A percentile compares a stretch with the other conserved stretches of the same genome.
Evolutionary conservation across 192 early-diverging fungal species (phyloP).

Genomic region (Chytriomyces sp.): DNA sequence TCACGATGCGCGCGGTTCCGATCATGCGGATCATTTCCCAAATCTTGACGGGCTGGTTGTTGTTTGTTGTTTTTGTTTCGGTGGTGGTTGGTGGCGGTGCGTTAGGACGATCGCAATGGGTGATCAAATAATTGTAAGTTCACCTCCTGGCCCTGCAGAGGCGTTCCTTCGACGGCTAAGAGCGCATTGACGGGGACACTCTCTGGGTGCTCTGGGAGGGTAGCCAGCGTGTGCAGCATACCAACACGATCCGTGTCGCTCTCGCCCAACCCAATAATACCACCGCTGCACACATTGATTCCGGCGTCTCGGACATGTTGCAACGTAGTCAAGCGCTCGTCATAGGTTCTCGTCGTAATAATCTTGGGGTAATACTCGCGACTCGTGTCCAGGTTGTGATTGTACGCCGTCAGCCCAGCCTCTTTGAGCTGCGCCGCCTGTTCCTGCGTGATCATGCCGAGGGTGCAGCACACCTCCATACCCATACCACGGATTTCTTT

Average conservation of each 20-base stretch:
- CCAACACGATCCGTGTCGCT: conserved; percentile 69
- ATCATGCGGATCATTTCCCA: conserved; percentile 87
- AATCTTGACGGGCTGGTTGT: conserved; percentile 65
- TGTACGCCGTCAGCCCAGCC: conserved; percentile 83
- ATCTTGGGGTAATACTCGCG: conserved; percentile 78
- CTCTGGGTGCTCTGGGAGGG: conserved; percentile 72
- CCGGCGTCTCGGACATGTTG: conserved; percentile 72
- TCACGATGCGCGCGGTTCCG: conserved; percentile 77
- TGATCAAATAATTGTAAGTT: not conserved
- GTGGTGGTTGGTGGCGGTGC: no score
- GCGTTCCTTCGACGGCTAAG: conserved; percentile 80
- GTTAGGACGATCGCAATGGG: not conserved
- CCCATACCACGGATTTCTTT: conserved; percentile 78
- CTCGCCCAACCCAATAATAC: conserved; percentile 85
- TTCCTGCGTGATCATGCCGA: conserved; percentile 76
- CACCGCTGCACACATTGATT: conserved; percentile 81
- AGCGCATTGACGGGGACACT: conserved; percentile 80
- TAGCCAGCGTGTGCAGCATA: conserved; percentile 74
- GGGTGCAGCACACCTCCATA: conserved; percentile 87
- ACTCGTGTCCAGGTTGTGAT: conserved; percentile 84
- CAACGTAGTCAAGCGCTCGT: conserved; percentile 78
- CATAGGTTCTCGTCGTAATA: conserved; percentile 79
- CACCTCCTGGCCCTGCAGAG: conserved; percentile 70
- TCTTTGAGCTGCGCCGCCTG: conserved; percentile 78
- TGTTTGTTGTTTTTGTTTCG: no score